Evolutionary conservation across 2,329 filamentous ascomycete species (phyloP), one percentile per base, ranked within the genome.

Genomic region (Colletotrichum paranaense): DNA sequence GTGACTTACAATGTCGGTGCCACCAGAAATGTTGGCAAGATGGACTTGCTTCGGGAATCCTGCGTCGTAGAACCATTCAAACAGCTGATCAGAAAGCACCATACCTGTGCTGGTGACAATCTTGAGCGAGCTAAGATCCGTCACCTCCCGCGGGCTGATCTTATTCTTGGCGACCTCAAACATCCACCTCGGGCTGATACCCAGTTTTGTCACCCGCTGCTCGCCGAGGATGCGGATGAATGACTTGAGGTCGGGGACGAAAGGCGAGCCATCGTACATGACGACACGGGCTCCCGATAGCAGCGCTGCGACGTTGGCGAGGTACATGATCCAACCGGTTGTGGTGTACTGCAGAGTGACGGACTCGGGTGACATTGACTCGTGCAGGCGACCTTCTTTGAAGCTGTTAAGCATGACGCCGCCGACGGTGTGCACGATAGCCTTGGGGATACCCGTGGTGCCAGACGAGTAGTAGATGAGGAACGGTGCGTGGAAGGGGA

Each of bases 281-380:
- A 97, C 82, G 1, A 88, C 85, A 6, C 90, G 87, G 0, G 87
- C 86, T 8, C 94, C 93, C 52, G 86, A 83, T 1, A 92, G 77
- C 8, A 96, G 84, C 4, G 86, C 84, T 24, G 87, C 85, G 0
- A 94, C 85, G 49, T 88, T 89, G 3, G 86, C 83, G 9, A 95
- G 84, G 79, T 96, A 97, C 94, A 97, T 97, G 82, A 97, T 97
- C 94, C 94, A 97, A 0, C 93, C 93, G 0, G 93, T 95, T 0
- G 91, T 93, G 1, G 91, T 90, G 78, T 88, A 90, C 80, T 91
- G 88, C 70, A 91, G 76, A 1, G 81, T 79, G 1, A 89, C 84
- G 56, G 82, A 83, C n/a, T 82, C 78, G 0, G 83, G 76, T 0
- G 75, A 79, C 4, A 82, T 69, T 32, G 84, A 82, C 60, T 88